phyloP scores from a whole-genome alignment of 2,329 filamentous ascomycete species.

The Talaromyces sp. region DNA sequence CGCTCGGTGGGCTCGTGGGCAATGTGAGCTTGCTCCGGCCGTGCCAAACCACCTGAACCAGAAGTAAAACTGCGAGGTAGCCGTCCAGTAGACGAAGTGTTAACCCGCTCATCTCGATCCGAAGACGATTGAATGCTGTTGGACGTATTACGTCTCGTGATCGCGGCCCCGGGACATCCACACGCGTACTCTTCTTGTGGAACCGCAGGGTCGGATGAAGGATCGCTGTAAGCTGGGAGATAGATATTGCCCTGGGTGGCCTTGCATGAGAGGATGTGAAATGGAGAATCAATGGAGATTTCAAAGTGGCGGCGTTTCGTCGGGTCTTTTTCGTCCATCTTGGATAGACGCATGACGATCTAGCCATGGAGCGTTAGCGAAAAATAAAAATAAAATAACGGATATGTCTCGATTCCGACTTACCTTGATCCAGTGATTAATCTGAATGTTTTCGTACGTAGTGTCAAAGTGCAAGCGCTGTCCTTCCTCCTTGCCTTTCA shows the following conservation, averaged over 20 bases:
- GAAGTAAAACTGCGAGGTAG: slow-evolving; percentile 34
- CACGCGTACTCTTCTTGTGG: slow-evolving; percentile 58
- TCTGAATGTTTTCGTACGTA: slow-evolving; percentile 88
- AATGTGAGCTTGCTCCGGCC: slow-evolving; percentile 48
- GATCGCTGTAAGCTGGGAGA: slow-evolving; percentile 72
- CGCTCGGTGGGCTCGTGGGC: slow-evolving; percentile 38
- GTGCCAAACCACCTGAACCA: slow-evolving; percentile 37
- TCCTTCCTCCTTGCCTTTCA: slow-evolving; percentile 65
- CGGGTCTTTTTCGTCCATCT: slow-evolving; percentile 72
- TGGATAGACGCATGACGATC: slow-evolving; percentile 91
- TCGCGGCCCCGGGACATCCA: slow-evolving; percentile 63
- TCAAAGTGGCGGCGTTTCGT: slow-evolving; percentile 83
- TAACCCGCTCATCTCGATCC: slow-evolving; percentile 25
- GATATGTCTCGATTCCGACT: slow-evolving; percentile 19
- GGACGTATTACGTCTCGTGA: slow-evolving; percentile 26
- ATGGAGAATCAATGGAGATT: slow-evolving; percentile 92
- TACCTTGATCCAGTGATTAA: slow-evolving; percentile 96
- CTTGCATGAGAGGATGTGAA: slow-evolving; percentile 87
- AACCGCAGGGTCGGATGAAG: slow-evolving; percentile 45
- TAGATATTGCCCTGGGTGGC: slow-evolving; percentile 88
- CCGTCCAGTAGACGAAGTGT: slow-evolving; percentile 16
- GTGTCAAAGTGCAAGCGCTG: slow-evolving; percentile 79
- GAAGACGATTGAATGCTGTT: slow-evolving; percentile 17
- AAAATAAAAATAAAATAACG: slow-evolving; percentile 1
- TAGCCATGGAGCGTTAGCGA: slow-evolving; percentile 28